Conservation (phyloP, 169 alveolate species). For the Toxoplasma gondii region DNA sequence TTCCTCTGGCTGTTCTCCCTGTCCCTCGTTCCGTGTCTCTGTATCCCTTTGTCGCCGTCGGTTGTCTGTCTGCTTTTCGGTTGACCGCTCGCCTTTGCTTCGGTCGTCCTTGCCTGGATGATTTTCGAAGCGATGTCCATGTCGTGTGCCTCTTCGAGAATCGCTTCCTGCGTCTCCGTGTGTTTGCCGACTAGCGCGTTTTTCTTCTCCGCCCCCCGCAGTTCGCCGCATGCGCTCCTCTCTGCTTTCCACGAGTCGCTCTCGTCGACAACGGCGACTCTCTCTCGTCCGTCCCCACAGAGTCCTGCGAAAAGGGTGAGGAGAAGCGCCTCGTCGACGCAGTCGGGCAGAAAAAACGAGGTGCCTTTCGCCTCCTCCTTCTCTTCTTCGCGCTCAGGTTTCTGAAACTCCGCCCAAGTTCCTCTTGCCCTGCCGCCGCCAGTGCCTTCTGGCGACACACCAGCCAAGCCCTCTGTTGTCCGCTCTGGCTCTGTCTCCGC, state of each 20-base stretch:
- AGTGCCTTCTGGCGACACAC: too few relatives aligned
- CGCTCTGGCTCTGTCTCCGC: too few relatives aligned
- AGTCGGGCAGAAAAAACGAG: neutral
- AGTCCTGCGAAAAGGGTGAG: neutral
- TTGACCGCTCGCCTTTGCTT: neutral
- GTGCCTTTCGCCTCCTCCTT: neutral
- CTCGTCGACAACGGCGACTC: neutral
- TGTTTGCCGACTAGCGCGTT: neutral
- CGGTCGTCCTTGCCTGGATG: neutral
- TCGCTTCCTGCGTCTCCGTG: neutral
- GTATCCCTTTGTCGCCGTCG: too few relatives aligned
- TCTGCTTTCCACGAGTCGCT: neutral
- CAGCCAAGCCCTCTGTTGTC: too few relatives aligned
- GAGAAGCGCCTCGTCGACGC: neutral
- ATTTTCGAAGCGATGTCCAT: neutral
- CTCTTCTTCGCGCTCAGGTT: neutral
- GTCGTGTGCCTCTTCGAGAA: neutral
- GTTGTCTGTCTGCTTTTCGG: neutral
- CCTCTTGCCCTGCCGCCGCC: too few relatives aligned
- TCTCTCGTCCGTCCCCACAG: neutral
- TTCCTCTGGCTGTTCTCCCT: neutral
- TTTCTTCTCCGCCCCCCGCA: neutral
- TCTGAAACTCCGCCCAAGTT: too few relatives aligned
- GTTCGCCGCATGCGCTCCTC: neutral
- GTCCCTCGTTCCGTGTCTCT: neutral